Conservation (phyloP, 1,284 basidiomycete genomes). For the Boletellus deceptivus region DNA sequence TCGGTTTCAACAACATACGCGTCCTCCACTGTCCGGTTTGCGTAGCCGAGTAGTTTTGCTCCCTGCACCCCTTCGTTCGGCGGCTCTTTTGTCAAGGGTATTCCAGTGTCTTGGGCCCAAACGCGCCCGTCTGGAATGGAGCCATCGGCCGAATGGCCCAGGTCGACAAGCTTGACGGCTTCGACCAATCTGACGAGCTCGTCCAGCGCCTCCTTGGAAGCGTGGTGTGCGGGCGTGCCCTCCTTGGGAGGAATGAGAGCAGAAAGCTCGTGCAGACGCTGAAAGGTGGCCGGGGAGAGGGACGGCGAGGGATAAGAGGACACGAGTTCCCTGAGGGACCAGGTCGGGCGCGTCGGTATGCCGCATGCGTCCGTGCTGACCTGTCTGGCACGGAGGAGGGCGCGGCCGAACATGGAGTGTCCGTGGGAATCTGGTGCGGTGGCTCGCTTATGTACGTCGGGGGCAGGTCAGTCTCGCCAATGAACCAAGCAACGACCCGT, state of each 20-base stretch:
- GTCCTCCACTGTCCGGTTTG: slow-evolving; percentile 44
- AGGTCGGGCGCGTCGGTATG: slow-evolving; percentile 63
- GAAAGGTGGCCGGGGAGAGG: slow-evolving; percentile 53
- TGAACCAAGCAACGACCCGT: slow-evolving; percentile 33
- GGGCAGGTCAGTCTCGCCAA: slow-evolving; percentile 1
- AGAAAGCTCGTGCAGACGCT: slow-evolving; percentile 64
- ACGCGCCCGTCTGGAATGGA: slow-evolving; percentile 46
- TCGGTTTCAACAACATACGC: slow-evolving; percentile 48
- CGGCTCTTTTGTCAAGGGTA: slow-evolving; percentile 25
- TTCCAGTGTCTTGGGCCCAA: slow-evolving; percentile 40
- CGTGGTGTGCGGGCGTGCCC: slow-evolving; percentile 48
- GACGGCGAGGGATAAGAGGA: slow-evolving; percentile 71
- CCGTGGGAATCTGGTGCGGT: slow-evolving; percentile 21
- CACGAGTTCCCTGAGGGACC: slow-evolving; percentile 73
- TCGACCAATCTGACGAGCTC: slow-evolving; percentile 73
- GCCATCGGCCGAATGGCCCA: slow-evolving; percentile 25
- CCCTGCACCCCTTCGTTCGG: slow-evolving; percentile 36
- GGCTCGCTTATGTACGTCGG: not conserved
- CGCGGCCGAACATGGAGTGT: not conserved
- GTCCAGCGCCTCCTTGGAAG: slow-evolving; percentile 57
- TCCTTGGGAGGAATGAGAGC: slow-evolving; percentile 63
- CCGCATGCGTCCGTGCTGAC: slow-evolving; percentile 51
- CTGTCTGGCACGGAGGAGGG: slow-evolving; percentile 8
- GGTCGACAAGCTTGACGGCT: slow-evolving; percentile 66
- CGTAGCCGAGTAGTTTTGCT: slow-evolving; percentile 46